Evolutionary conservation across 495 filamentous ascomycete genomes (phyloP).

Genomic region (Aspergillus indologenus): DNA sequence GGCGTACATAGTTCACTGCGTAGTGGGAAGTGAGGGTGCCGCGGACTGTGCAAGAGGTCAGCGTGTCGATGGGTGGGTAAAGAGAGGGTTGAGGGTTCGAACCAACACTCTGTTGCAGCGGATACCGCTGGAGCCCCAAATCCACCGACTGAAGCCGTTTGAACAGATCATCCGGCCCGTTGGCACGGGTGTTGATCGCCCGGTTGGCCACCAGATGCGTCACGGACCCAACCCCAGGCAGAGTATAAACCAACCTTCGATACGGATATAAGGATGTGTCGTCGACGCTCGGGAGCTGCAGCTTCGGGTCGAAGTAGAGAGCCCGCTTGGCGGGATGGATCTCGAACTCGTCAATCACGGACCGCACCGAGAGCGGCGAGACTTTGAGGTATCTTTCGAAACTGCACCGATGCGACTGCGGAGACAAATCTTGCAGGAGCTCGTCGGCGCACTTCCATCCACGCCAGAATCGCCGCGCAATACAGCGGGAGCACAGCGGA

Average conservation of each 20-base stretch:
- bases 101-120: constrained; percentile 41
- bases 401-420: constrained; percentile 42
- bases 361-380: constrained; percentile 32
- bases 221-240: constrained; percentile 54
- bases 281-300: constrained; percentile 19
- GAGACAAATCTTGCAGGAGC: background rate
- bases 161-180: constrained; percentile 66
- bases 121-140: constrained; percentile 58
- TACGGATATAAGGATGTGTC: constrained; percentile 23
- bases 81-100: constrained; percentile 28
- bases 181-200: constrained; percentile 42
- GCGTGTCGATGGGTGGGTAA: background rate
- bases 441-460: constrained; percentile 57
- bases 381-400: constrained; percentile 40
- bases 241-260: constrained; percentile 27
- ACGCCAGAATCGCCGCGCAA: constrained; percentile 57
- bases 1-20: constrained; percentile 66
- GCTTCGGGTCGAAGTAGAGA: constrained; percentile 16
- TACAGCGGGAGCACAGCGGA: constrained; percentile 63
- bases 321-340: constrained; percentile 26
- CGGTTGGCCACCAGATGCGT: constrained; percentile 59
- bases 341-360: constrained; percentile 33
- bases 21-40: constrained; percentile 64
- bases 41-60: constrained; percentile 20
- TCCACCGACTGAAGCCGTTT: constrained; percentile 53